These are phyloP conservation scores for Fusarium citri DNA, from an alignment of 2,329 filamentous ascomycete species.

Conservation along the genomic window DNA sequence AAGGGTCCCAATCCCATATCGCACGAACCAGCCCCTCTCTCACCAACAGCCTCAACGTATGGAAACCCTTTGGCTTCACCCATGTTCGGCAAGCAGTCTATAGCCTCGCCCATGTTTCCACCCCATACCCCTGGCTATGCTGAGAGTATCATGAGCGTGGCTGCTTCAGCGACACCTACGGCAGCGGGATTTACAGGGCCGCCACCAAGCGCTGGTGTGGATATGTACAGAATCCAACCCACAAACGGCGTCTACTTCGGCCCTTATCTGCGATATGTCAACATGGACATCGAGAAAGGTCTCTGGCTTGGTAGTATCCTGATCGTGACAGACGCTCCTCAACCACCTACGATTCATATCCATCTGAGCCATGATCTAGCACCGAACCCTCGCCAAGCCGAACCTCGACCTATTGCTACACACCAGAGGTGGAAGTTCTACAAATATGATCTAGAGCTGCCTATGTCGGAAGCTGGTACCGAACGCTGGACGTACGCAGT, in stretches of 20 bases:
- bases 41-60: constrained; percentile 82
- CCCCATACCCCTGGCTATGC: constrained; percentile 87
- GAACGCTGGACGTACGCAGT: constrained; percentile 98
- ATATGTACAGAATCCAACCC: constrained; percentile 92
- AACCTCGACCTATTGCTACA: constrained; percentile 82
- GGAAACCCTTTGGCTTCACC: constrained; percentile 79
- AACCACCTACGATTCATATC: constrained; percentile 95
- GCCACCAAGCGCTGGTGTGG: constrained; percentile 88
- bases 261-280: constrained; percentile 93
- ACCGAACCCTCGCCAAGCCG: constrained; percentile 89
- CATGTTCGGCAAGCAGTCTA: constrained; percentile 64
- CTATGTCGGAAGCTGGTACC: constrained; percentile 83
- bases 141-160: constrained; percentile 86
- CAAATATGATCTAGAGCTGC: constrained; percentile 89
- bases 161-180: constrained; percentile 77
- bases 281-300: constrained; percentile 94
- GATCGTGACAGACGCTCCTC: constrained; percentile 88
- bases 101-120: constrained; percentile 85
- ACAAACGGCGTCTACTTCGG: constrained; percentile 99
- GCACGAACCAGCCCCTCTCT: constrained; percentile 83
- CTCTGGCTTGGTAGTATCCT: constrained; percentile 94
- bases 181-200: constrained; percentile 87
- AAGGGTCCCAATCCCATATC: constrained; percentile 93
- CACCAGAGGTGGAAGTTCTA: constrained; percentile 97
- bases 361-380: constrained; percentile 91